phyloP scores from a whole-genome alignment of 2,329 filamentous ascomycete species.

The Penicillium sp. region DNA sequence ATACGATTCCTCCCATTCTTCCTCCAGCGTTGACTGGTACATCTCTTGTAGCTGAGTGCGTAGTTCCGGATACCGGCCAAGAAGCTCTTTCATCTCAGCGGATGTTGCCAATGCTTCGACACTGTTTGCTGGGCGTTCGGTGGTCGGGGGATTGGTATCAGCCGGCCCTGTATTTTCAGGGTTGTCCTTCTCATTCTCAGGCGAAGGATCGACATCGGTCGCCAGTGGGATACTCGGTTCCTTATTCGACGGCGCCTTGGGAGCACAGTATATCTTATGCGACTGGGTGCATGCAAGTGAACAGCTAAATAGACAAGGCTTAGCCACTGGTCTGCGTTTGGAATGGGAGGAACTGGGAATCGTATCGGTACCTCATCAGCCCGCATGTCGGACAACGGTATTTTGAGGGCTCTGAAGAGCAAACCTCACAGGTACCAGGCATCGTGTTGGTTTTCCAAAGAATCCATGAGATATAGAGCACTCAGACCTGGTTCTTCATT shows the following conservation, averaged over 20 bases:
- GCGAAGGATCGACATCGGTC: slow-evolving; percentile 8
- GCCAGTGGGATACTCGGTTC: slow-evolving; percentile 14
- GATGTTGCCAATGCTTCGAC: slow-evolving; percentile 26
- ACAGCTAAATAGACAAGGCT: slow-evolving; percentile 34
- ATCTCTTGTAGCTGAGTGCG: slow-evolving; percentile 42
- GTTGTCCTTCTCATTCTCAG: slow-evolving; percentile 8
- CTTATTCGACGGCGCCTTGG: slow-evolving; percentile 24
- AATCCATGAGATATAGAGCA: slow-evolving; percentile 10
- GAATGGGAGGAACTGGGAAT: background rate
- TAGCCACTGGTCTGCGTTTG: background rate
- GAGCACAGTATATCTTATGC: slow-evolving; percentile 44
- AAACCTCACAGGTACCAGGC: slow-evolving; percentile 38
- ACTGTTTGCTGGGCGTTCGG: background rate
- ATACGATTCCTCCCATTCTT: slow-evolving; percentile 40
- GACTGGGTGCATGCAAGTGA: slow-evolving; percentile 46
- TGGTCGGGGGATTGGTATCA: background rate
- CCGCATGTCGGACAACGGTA: slow-evolving; percentile 41
- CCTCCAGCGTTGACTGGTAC: slow-evolving; percentile 40
- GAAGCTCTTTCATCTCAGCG: slow-evolving; percentile 37
- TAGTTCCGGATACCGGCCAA: slow-evolving; percentile 39
- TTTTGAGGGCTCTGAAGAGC: slow-evolving; percentile 36
- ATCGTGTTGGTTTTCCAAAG: slow-evolving; percentile 24
- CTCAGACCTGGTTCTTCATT: slow-evolving; percentile 19
- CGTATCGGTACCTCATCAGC: slow-evolving; percentile 34
- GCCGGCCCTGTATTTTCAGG: slow-evolving; percentile 6